Evolutionary conservation across 23 red algal species (phyloP), one percentile per base, ranked within the genome.

Genomic region (Chondrus crispus): DNA sequence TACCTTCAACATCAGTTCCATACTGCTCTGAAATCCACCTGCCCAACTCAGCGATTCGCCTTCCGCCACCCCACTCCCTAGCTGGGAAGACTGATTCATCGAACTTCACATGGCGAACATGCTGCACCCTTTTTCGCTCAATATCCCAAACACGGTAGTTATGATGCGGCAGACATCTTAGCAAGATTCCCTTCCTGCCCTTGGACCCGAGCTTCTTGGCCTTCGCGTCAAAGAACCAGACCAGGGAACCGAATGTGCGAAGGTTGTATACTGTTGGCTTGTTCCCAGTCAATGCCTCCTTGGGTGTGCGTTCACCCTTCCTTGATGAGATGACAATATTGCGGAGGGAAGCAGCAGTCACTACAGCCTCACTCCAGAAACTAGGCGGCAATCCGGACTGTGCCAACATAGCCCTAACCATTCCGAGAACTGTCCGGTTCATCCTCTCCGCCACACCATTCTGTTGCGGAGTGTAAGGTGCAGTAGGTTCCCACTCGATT

Each of bases 371-470:
- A 29, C 13, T 13, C 80, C 80, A 84, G 32, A 84, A 12, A 2
- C 37, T 30, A 44, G 39, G 43, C 30, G 43, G 43, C 5, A 30
- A 44, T 26, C 14, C 45, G 40, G 40, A 26, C 26, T 78, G 20
- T 5, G 36, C 45, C 7, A 52, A 7, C 74, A 80, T 48, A 4
- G 74, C 7, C 1, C 74, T 12, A 32, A 52, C 74, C 74, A 40
- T 45, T 13, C 62, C 80, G 40, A 50, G 38, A 26, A 84, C 22
- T n/a, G 52, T 84, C 11, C 80, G 80, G 80, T 84, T 84, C 52
- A 84, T 7, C 29, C 80, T 52, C 53, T 84, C 80, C 52, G 80
- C 80, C 7, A 40, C 3, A 18, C 80, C 80, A 40, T 84, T 84
- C 14, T 40, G 51, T 38, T 84, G 40, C 29, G 80, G 80, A n/a